Evolutionary conservation across 257 asterid genomes (phyloP).

Genomic region (Nemophila menziesii): DNA sequence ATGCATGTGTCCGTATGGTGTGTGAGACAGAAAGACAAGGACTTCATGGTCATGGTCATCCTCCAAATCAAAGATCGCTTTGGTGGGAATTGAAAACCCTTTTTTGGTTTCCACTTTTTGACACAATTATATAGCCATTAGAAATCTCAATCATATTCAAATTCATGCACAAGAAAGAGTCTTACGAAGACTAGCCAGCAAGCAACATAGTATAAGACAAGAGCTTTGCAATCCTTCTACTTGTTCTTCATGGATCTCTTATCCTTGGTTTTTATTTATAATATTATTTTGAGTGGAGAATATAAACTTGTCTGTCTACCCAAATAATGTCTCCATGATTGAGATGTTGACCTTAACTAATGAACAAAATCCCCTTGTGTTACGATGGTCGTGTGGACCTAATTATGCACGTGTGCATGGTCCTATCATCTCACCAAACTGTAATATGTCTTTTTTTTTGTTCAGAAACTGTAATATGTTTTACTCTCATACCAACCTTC

Average conservation of each 20-base stretch:
- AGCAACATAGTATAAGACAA: conserved; percentile 52
- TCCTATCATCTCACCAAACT: conserved; percentile 12
- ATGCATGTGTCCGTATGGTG: no score
- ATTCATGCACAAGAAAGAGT: conserved; percentile 22
- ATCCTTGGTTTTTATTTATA: conserved; percentile 18
- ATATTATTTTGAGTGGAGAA: conserved; percentile 19
- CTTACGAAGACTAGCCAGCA: conserved; percentile 35
- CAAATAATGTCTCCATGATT: conserved; percentile 54
- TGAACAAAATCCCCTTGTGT: conserved; percentile 20
- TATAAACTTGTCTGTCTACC: conserved; percentile 29
- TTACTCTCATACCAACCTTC: background rate
- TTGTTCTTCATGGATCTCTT: conserved; percentile 8
- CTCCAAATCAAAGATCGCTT: conserved; percentile 12
- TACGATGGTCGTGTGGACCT: conserved; percentile 27
- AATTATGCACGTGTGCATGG: conserved; percentile 30
- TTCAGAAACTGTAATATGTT: background rate
- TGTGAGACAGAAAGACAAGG: conserved; percentile 19
- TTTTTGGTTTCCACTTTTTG: conserved; percentile 12
- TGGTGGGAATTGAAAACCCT: conserved; percentile 13
- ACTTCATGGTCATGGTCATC: conserved; percentile 13
- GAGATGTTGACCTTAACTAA: conserved; percentile 48
- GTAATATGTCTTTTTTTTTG: background rate
- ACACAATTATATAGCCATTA: conserved; percentile 25
- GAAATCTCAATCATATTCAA: conserved; percentile 10
- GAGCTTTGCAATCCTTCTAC: conserved; percentile 20